Evolutionary conservation across 805 yeast species (phyloP).

Genomic region (Wickerhamiella sergipiensis): DNA sequence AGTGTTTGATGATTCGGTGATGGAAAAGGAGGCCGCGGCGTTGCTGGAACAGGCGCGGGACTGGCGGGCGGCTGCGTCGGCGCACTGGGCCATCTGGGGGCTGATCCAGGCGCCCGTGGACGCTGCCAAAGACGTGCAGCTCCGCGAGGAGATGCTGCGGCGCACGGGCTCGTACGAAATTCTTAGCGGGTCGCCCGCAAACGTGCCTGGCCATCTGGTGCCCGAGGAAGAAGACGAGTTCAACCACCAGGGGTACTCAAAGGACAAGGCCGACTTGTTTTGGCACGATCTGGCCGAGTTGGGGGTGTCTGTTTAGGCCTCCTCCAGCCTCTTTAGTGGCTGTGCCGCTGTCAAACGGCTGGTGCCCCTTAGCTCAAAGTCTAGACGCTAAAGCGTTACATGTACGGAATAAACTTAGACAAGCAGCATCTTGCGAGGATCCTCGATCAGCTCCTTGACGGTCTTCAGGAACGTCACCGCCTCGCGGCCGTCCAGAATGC

Average conservation of each 20-base stretch:
- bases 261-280: slow-evolving; percentile 57
- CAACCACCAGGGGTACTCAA: slow-evolving; percentile 62
- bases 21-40: slow-evolving; percentile 34
- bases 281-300: slow-evolving; percentile 47
- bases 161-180: slow-evolving; percentile 29
- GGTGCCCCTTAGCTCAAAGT: too few species aligned
- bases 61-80: slow-evolving; percentile 73
- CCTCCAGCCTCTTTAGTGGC: too few species aligned
- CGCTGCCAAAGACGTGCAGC: slow-evolving; percentile 30
- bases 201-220: slow-evolving; percentile 15
- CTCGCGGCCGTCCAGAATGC: slow-evolving; percentile 96
- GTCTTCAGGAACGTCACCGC: slow-evolving; percentile 95
- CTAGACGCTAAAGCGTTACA: neutral
- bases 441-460: slow-evolving; percentile 93
- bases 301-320: neutral
- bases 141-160: slow-evolving; percentile 22
- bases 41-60: slow-evolving; percentile 50
- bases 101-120: slow-evolving; percentile 57
- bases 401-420: slow-evolving; percentile 8
- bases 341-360: too few species aligned
- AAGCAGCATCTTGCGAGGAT: slow-evolving; percentile 94
- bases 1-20: slow-evolving; percentile 22
- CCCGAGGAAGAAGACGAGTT: slow-evolving; percentile 31
- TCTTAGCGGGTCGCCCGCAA: slow-evolving; percentile 23
- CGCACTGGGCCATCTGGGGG: slow-evolving; percentile 89